Conservation (phyloP, 805 yeast genomes). For the Ogataea nonfermentans region DNA sequence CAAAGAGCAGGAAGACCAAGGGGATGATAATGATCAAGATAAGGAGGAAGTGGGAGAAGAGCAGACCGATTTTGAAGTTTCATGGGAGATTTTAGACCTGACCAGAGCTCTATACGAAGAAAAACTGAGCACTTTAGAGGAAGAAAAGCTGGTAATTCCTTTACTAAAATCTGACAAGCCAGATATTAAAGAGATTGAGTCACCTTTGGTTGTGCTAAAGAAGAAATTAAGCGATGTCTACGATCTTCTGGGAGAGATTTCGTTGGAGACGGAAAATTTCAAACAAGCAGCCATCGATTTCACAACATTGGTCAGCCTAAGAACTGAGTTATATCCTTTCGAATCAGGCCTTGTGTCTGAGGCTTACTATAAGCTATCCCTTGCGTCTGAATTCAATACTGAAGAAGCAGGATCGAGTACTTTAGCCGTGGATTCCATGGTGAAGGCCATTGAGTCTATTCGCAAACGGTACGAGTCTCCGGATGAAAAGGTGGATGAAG, state of each 20-base stretch:
- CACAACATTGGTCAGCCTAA: constrained; percentile 51
- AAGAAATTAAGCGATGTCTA: constrained; percentile 69
- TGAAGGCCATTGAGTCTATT: constrained; percentile 42
- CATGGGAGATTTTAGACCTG: constrained; percentile 84
- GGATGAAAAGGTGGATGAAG: constrained; percentile 42
- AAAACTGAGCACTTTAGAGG: constrained; percentile 27
- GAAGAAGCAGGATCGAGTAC: constrained; percentile 54
- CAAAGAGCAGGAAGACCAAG: constrained; percentile 26
- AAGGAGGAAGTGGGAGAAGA: constrained; percentile 40
- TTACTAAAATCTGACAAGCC: constrained; percentile 23
- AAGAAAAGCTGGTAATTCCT: constrained; percentile 14
- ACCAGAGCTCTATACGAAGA: constrained; percentile 65
- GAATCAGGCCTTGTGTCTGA: constrained; percentile 65
- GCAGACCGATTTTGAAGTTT: constrained; percentile 77
- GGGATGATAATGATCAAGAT: constrained; percentile 16
- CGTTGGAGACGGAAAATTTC: constrained; percentile 87
- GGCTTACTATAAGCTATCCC: constrained; percentile 74
- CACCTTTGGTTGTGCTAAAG: constrained; percentile 37
- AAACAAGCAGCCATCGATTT: constrained; percentile 74
- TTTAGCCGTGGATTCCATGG: constrained; percentile 47
- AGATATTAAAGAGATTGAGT: constrained; percentile 17
- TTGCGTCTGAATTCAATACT: constrained; percentile 70
- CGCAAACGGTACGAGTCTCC: constrained; percentile 37
- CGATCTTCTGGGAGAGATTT: constrained; percentile 83
- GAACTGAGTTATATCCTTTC: constrained; percentile 50